Base-by-base conservation (phyloP, 1,284 basidiomycete genomes). In the Earliella scabrosa region DNA sequence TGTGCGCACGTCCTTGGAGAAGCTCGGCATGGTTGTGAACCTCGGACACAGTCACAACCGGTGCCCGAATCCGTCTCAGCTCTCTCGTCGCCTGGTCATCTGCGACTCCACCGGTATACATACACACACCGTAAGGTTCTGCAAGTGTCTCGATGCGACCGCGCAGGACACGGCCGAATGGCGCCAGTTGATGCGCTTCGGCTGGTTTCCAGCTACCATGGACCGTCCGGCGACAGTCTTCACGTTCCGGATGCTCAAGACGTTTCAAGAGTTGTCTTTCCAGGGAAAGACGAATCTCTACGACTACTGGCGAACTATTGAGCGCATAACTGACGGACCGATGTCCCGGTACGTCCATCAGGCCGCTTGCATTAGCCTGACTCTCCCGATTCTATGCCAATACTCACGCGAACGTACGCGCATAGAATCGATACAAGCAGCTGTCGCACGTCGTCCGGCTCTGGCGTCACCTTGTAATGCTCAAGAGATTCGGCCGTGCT, bases 401-500 rank as follows among this genome's bases (percentile, higher is more conserved):
- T n/a, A n/a, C n/a, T n/a, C n/a, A n/a, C n/a, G n/a, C n/a, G n/a
- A n/a, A n/a, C n/a, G n/a, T n/a, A n/a, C n/a, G 8, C 18, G 9
- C 23, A 26, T 21, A 64, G 31, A 54, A 46, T 16, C 43, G 40
- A 4, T 54, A 56, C 36, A 45, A 59, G 20, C 44, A 59, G 45
- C 21, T 51, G 4, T 44, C 27, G 2, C 36, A 47, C n/a, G 31
- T 21, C 2, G 14, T 50, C 8, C 21, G 45, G 2, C 13, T 40
- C 11, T 65, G 58, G 56, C 54, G 63, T 0, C 58, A 68, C 47
- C 20, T 72, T 13, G 58, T 54, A 18, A 58, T 65, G 51, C 29
- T 68, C 32, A 70, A 71, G 52, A 54, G 61, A 11, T 50, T 57
- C 11, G 66, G 68, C 8, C 46, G 66, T 14, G 64, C 54, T 4